Conservation (phyloP, 768 basidiomycete species). For the Tremella mesenterica region DNA sequence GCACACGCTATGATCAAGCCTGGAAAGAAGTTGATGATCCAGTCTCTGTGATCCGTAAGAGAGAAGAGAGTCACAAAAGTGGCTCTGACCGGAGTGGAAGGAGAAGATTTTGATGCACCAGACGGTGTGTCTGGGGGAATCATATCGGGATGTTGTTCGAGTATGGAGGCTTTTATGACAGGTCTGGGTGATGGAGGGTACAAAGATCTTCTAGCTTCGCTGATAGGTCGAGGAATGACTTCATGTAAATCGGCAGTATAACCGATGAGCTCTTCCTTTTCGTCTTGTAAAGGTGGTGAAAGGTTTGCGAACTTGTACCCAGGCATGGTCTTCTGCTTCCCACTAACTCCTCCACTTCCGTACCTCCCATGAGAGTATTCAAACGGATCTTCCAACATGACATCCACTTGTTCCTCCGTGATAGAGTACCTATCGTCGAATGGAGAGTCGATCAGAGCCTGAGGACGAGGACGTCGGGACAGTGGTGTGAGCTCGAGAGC, state of each 20-base stretch:
- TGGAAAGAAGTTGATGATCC: conserved; percentile 56
- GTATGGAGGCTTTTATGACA: conserved; percentile 19
- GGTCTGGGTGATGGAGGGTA: conserved; percentile 17
- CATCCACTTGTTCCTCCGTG: neutral
- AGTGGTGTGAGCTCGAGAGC: conserved; percentile 16
- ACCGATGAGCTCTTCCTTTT: conserved; percentile 13
- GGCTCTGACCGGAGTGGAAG: conserved; percentile 42
- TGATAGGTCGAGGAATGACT: conserved; percentile 7
- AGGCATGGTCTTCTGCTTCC: conserved; percentile 21
- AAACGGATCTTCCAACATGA: conserved; percentile 4
- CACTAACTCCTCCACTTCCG: conserved; percentile 3
- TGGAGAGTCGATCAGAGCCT: conserved; percentile 20
- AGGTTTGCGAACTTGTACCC: conserved; percentile 21
- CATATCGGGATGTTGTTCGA: conserved; percentile 24
- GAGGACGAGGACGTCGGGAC: neutral
- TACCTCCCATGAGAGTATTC: conserved; percentile 4
- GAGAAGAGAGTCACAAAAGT: conserved; percentile 61
- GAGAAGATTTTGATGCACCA: neutral
- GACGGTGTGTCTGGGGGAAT: neutral
- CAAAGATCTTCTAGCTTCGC: conserved; percentile 24
- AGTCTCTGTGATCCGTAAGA: conserved; percentile 54
- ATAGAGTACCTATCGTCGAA: conserved; percentile 37
- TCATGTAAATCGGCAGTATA: conserved; percentile 14
- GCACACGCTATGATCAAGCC: conserved; percentile 56
- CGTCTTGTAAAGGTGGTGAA: conserved; percentile 10